Percentiles rank a stretch among this genome's conserved stretches.
Conservation (phyloP, 192 early-diverging fungal species). For the Cladochytrium replicatum region DNA sequence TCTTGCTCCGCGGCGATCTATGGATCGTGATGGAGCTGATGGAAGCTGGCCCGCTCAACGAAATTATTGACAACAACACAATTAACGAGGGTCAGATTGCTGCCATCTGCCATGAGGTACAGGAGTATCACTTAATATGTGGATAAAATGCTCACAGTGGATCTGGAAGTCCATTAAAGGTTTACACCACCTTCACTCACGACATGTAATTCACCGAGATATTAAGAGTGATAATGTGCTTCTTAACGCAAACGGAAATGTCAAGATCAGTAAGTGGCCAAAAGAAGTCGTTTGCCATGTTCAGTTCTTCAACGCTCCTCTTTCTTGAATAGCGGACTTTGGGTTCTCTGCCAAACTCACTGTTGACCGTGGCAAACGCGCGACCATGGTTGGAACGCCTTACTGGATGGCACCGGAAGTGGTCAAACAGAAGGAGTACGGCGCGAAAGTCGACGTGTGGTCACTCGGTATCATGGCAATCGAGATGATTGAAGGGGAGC, state of each 20-base stretch:
- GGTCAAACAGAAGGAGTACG: conserved; percentile 72
- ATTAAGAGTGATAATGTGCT: conserved; percentile 86
- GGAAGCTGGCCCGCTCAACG: conserved; percentile 96
- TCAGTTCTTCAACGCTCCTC: too few species aligned
- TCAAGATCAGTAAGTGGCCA: conserved; percentile 57
- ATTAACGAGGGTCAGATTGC: conserved; percentile 77
- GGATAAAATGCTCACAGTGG: conserved; percentile 9
- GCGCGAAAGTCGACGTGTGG: conserved; percentile 79
- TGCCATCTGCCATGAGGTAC: conserved; percentile 60
- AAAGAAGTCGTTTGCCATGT: conserved; percentile 9
- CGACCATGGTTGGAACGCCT: conserved; percentile 81
- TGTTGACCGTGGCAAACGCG: too few species aligned
- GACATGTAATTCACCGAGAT: conserved; percentile 73
- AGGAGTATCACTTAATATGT: too few species aligned
- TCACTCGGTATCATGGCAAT: conserved; percentile 78
- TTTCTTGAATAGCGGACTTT: conserved; percentile 76
- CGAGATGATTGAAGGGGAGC: conserved; percentile 81
- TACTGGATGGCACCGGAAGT: conserved; percentile 85
- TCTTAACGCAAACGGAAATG: conserved; percentile 54
- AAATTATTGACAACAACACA: conserved; percentile 87
- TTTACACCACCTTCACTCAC: conserved; percentile 60
- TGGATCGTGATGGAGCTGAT: conserved; percentile 99
- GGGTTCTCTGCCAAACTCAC: too few species aligned
- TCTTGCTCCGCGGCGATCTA: conserved; percentile 76
- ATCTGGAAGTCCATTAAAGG: conserved; percentile 52